These are phyloP conservation scores for Acmispon strigosus DNA, from an alignment of 306 rosid species.

Conservation along the genomic window DNA sequence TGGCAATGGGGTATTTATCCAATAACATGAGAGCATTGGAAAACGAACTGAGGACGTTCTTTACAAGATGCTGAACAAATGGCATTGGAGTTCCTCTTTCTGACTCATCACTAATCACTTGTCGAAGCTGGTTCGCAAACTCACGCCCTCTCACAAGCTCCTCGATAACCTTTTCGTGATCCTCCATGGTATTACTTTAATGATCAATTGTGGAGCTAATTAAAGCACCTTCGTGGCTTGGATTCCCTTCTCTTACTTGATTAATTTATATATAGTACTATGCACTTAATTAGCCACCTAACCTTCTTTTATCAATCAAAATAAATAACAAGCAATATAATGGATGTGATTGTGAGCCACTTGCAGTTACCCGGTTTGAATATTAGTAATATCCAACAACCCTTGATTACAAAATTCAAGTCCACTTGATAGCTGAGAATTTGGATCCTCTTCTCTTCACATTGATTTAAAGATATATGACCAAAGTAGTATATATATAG, in stretches of 20 bases:
- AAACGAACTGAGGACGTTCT: constrained; percentile 30
- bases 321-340: too few species aligned
- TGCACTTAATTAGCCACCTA: too few species aligned
- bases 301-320: too few species aligned
- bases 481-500: too few species aligned
- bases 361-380: too few species aligned
- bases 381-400: not conserved
- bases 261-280: not conserved
- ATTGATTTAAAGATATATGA: too few species aligned
- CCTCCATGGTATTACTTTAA: constrained; percentile 6
- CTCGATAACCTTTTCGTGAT: constrained; percentile 6
- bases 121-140: constrained; percentile 24
- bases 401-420: not conserved
- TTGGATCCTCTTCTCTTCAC: too few species aligned
- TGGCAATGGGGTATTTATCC: not conserved
- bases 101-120: not conserved
- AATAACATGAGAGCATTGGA: not conserved
- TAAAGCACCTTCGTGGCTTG: not conserved
- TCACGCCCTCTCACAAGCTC: constrained; percentile 44
- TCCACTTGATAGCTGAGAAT: too few species aligned
- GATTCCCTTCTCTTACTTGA: not conserved
- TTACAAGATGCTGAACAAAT: constrained; percentile 16
- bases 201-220: not conserved
- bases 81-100: not conserved
- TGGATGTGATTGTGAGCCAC: too few species aligned